Conservation (phyloP, 352 stramenopile species). For the Phytopythium litorale region DNA sequence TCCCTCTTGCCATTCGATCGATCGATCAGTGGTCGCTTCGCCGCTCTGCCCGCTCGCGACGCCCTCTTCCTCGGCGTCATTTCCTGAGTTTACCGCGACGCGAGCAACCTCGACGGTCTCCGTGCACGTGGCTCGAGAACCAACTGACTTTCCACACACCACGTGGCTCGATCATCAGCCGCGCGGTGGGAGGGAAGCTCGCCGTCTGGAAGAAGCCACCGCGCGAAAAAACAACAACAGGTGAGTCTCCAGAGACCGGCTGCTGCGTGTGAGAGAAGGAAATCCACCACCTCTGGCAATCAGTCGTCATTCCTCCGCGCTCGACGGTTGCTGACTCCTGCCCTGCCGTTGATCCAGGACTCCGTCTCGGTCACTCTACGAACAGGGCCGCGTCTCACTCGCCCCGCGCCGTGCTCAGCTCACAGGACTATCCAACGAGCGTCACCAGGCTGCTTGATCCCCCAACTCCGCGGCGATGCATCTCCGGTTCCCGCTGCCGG, state of each 20-base stretch:
- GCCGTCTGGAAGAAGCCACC: neutral
- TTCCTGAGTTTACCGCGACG: neutral
- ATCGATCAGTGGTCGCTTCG: neutral
- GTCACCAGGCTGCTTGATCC: neutral
- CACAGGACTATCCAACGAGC: neutral
- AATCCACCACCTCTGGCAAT: neutral
- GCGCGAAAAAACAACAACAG: neutral
- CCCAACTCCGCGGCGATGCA: conserved; percentile 32
- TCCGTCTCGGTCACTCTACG: neutral
- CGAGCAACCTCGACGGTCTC: no score
- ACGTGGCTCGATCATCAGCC: neutral
- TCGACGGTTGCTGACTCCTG: neutral
- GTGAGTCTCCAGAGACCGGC: neutral
- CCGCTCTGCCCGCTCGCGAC: neutral
- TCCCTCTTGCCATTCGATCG: neutral
- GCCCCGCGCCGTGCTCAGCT: neutral
- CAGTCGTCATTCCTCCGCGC: neutral
- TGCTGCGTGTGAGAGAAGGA: neutral
- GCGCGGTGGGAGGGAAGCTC: neutral
- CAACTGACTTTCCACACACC: neutral
- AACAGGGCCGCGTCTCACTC: neutral
- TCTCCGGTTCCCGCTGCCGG: conserved; percentile 63
- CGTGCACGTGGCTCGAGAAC: no score
- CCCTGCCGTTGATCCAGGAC: neutral
- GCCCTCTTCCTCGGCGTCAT: neutral